A percentile compares a stretch with the other conserved stretches of the same genome.
Conservation (phyloP, 345 rosid species). For the Cardiospermum halicacabum region DNA sequence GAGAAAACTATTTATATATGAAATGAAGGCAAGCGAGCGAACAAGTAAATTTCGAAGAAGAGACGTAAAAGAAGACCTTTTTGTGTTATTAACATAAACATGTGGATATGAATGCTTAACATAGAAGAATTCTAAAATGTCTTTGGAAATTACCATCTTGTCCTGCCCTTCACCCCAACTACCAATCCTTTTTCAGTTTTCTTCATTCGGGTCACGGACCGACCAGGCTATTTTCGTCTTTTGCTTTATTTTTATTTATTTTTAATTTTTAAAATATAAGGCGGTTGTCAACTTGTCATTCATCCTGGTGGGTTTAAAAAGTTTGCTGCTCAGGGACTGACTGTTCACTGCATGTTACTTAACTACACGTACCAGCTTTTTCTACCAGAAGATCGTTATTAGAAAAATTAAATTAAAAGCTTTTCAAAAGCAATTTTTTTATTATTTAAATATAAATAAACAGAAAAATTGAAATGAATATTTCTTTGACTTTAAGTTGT, state of each 20-base stretch:
- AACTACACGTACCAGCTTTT: background rate
- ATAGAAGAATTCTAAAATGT: conserved; percentile 12
- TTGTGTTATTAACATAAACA: background rate
- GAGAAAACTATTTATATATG: background rate
- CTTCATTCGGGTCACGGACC: background rate
- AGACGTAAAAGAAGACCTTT: background rate
- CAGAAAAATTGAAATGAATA: background rate
- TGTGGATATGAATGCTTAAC: conserved; percentile 10
- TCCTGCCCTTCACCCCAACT: conserved; percentile 20
- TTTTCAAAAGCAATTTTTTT: background rate
- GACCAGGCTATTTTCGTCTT: conserved; percentile 1
- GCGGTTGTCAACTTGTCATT: background rate
- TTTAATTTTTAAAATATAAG: background rate
- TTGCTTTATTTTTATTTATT: background rate
- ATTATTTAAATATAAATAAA: background rate
- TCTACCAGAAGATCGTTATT: too few relatives aligned
- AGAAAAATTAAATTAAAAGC: background rate
- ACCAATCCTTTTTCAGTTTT: background rate
- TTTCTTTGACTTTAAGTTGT: background rate
- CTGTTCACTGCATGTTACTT: background rate
- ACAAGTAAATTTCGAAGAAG: conserved; percentile 11
- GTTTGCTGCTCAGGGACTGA: background rate
- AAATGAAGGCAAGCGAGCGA: background rate
- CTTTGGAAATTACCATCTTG: conserved; percentile 20
- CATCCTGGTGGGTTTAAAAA: background rate